Evolutionary conservation across 1,284 basidiomycete species (phyloP), one percentile per base, ranked within the genome.

Genomic region (Papiliotrema flavescens): DNA sequence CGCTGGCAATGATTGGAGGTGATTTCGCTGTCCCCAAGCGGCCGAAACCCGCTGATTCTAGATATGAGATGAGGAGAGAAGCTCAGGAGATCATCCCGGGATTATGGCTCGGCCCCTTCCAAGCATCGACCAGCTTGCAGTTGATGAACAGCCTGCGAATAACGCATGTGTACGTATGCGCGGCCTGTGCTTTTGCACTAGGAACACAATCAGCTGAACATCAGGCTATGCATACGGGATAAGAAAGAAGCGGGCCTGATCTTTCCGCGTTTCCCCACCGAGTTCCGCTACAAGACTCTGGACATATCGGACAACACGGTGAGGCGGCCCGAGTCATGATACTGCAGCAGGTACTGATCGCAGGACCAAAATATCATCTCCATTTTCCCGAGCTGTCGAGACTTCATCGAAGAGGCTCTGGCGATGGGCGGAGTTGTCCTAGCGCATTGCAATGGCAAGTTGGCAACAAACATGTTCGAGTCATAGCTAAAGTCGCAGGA

Each of bases 41-140:
- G 7, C 7, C 42, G 42, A 26, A 7, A 3, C 20, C 5, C 23
- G 9, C n/a, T 48, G 34, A 37, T 14, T 28, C n/a, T 26, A 93
- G 90, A 70, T 96, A 96, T 69, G 92, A 96, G 74, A 96, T 96
- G 93, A 82, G 93, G 41, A 79, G 92, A 43, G 87, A 94, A 69
- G 91, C 90, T 61, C 93, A 97, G 77, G 85, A 92, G 74, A 92
- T 96, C 64, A 79, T 95, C 0, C 90, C 90, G 2, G 84, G 84
- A 11, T 82, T 97, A 40, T 82, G 85, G 43, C 83, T 96, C 1
- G 93, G 93, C 0, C 91, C 92, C 1, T 90, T 93, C 63, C 88
- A 91, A 64, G 86, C 87, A 2, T 90, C 89, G 2, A 90, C 89
- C 65, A 87, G 87, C 3, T 76, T 90, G 17, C 81, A 84, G 17